Evolutionary conservation across 2,329 filamentous ascomycete species (phyloP), one percentile per base, ranked within the genome.

Genomic region (Pyricularia sp.): DNA sequence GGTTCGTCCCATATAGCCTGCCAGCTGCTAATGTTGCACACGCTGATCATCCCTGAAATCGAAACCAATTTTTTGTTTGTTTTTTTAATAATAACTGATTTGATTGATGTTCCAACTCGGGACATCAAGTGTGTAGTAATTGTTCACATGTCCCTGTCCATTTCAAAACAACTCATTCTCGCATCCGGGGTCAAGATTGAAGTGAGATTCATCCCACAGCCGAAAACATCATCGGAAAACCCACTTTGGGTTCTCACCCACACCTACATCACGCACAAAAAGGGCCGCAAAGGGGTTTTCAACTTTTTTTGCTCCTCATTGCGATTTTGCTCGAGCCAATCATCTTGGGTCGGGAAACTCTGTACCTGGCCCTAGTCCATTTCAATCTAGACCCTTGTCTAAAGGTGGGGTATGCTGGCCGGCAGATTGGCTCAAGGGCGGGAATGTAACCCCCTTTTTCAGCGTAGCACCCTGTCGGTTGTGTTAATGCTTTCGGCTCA

Each of bases 371-470:
- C 25, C 58, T 61, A 26, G 58, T 61, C 58, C 58, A 26, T 61
- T 61, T 61, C 25, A 61, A 26, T 61, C 58, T 61, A 61, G 30
- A 36, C 63, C 63, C 30, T 3, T 25, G 63, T 33, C 17, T n/a
- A 10, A 23, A 20, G 66, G 66, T 68, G 66, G 66, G 66, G 66
- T 61, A 68, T 26, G 17, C 58, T 61, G 58, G 11, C 58, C 66
- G 66, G 66, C 58, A 68, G 66, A 68, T 64, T 68, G 30, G 55
- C 66, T 61, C 25, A n/a, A 17, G 17, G 65, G 25, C n/a, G 58
- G 58, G 55, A 36, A 64, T 68, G 66, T 42, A 68, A 68, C 66
- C 66, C 66, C 30, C 55, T 61, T 64, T 64, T 66, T 23, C 58
- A 61, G 58, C 58, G 58, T 12, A 2, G 31, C 7, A 50, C 66